These are phyloP conservation scores for Claviceps sp. DNA, from an alignment of 2,329 filamentous ascomycete species.

Conservation along the genomic window DNA sequence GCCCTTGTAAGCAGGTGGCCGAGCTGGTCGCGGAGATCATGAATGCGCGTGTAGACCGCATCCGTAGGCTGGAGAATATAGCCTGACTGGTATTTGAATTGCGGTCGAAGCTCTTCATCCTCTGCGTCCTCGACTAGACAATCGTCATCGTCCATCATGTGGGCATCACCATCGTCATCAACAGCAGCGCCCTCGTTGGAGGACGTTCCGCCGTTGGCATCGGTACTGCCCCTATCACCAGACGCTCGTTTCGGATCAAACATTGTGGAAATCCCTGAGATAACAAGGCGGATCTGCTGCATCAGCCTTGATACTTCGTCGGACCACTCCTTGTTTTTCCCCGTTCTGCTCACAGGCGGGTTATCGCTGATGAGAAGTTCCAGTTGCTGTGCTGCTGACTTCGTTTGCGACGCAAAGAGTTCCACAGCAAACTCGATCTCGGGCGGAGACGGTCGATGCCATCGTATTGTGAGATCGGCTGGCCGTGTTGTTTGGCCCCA, in stretches of 20 bases:
- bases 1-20: slow-evolving; percentile 72
- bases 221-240: slow-evolving; percentile 32
- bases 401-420: slow-evolving; percentile 73
- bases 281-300: slow-evolving; percentile 73
- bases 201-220: slow-evolving; percentile 19
- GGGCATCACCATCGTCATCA: slow-evolving; percentile 40
- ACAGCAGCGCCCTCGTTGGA: slow-evolving; percentile 20
- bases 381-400: slow-evolving; percentile 61
- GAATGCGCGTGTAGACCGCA: slow-evolving; percentile 59
- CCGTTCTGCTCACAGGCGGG: slow-evolving; percentile 74
- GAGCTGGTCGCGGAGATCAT: slow-evolving; percentile 65
- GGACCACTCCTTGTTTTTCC: slow-evolving; percentile 97
- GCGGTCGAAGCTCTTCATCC: slow-evolving; percentile 70
- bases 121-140: slow-evolving; percentile 52
- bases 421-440: slow-evolving; percentile 85
- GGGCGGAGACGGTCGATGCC: slow-evolving; percentile 70
- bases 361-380: slow-evolving; percentile 68
- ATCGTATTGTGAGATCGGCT: slow-evolving; percentile 67
- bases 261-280: slow-evolving; percentile 78
- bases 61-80: slow-evolving; percentile 52
- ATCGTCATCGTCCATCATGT: slow-evolving; percentile 32
- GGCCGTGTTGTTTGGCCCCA: slow-evolving; percentile 75
- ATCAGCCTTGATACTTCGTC: slow-evolving; percentile 89
- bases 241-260: slow-evolving; percentile 71
- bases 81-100: slow-evolving; percentile 79